Evolutionary conservation across 805 yeast species (phyloP), one percentile per base, ranked within the genome.

Genomic region (Metschnikowia aberdeeniae): DNA sequence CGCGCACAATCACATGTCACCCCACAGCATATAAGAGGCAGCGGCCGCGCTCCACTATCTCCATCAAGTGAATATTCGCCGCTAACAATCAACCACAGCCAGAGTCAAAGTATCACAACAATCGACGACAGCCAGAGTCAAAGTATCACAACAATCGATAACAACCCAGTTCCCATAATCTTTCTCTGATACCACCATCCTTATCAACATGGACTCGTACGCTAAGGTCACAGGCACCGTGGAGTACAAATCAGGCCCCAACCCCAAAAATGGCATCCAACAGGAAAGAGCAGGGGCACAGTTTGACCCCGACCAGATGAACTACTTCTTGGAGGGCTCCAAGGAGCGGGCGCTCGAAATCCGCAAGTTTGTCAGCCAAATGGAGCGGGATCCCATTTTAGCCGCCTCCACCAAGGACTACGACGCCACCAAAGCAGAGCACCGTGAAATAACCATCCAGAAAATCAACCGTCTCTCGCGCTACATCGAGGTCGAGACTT

Each of bases 371-470:
- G 66, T 77, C 58, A 80, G 76, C 51, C 81, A 83, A 57, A 67
- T 84, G 57, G 81, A 80, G 56, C 72, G 81, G 53, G 92, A 85
- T 61, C 89, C 89, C 1, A 64, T 84, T 12, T 68, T 85, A 45
- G 72, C 76, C 33, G 73, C 81, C 1, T 72, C 73, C 32, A 67
- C 80, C 5, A 59, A 68, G 30, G 78, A 76, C 61, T 85, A 83
- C 58, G 89, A 84, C 50, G 59, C 71, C 51, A 67, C 73, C 32
- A 82, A 80, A 58, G 67, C 60, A 1, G 68, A 81, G 56, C 80
- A 81, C 58, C 74, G 92, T 51, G 82, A 75, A 53, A 56, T 72
- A 29, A 78, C 86, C 1, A 86, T 82, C 6, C 56, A 62, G 32
- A 84, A 81, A 60, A 83, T 85, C 50, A 77, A 75, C 44, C 73